Percentiles rank a stretch among this genome's conserved stretches.
These are phyloP conservation scores for Paramecium sonneborni DNA, from an alignment of 73 alveolate genomes.

Conservation along the genomic window DNA sequence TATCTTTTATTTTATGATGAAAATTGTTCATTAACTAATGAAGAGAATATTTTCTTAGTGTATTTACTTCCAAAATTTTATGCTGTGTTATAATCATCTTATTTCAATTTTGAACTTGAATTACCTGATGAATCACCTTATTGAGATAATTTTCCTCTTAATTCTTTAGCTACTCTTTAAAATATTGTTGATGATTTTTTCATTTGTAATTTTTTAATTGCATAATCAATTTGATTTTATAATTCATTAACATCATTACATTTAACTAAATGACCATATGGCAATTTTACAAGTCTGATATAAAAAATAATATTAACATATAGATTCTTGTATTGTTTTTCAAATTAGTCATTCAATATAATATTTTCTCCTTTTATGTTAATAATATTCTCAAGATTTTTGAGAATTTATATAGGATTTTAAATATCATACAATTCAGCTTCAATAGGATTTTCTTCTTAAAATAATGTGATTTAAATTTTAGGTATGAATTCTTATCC, in stretches of 20 bases:
- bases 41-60: not conserved
- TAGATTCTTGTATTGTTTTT: not conserved
- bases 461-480: not conserved
- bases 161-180: constrained; percentile 3
- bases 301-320: not conserved
- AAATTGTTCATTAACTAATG: not conserved
- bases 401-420: not conserved
- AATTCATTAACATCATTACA: not conserved
- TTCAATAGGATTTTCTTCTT: constrained; percentile 27
- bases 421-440: constrained; percentile 5
- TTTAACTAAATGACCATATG: not conserved
- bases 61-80: not conserved
- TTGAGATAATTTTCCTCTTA: not conserved
- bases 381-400: not conserved
- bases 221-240: not conserved
- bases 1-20: not conserved
- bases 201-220: not conserved
- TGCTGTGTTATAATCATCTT: not conserved
- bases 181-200: not conserved
- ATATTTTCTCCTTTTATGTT: not conserved
- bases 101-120: not conserved
- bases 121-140: constrained; percentile 19
- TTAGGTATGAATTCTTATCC: not conserved
- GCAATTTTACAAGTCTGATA: not conserved
- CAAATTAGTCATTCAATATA: not conserved